Evolutionary conservation across 768 basidiomycete genomes (phyloP), one percentile per base, ranked within the genome.

Genomic region (Leccinellum luteum): DNA sequence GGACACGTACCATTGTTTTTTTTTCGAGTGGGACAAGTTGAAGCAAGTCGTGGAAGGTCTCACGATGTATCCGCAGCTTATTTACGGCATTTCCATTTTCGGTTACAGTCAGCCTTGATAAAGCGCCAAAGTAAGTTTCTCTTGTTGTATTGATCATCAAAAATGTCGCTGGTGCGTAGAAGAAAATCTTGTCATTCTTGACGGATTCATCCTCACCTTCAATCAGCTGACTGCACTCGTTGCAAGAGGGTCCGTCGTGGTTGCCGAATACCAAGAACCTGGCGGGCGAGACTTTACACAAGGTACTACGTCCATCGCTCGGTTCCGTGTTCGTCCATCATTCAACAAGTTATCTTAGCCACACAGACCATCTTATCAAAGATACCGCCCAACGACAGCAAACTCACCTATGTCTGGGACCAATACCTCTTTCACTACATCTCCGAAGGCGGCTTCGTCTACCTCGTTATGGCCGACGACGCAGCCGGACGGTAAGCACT

Each of bases 361-460:
- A 89, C 87, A 1, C 85, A 92, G 66, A 92, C 88, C 1, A 97
- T 98, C 62, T 79, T 99, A 35, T 88, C 87, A 48, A 96, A 95
- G 80, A 98, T 99, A 69, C 94, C 96, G 1, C 94, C 92, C 4
- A 93, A 93, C 69, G 85, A 76, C 70, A 89, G 86, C 76, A 90
- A 90, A 73, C 77, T 88, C 56, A 86, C 86, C 55, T 92, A 94
- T 79, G 90, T 89, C 56, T 93, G 91, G 92, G 92, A 92, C 66
- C 87, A 94, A 74, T 95, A 90, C 67, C 79, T 95, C 10, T 95
- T 98, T 67, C 94, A 98, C 74, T 97, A 98, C 73, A 81, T 96
- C 62, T 90, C 92, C 6, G 92, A 93, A 61, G 87, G 86, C 17
- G 92, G 92, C 0, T 85, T 91, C 69, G 86, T 87, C 35, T 95